phyloP scores from a whole-genome alignment of 2,329 filamentous ascomycete genomes.

The Ceratocystis ficicola region DNA sequence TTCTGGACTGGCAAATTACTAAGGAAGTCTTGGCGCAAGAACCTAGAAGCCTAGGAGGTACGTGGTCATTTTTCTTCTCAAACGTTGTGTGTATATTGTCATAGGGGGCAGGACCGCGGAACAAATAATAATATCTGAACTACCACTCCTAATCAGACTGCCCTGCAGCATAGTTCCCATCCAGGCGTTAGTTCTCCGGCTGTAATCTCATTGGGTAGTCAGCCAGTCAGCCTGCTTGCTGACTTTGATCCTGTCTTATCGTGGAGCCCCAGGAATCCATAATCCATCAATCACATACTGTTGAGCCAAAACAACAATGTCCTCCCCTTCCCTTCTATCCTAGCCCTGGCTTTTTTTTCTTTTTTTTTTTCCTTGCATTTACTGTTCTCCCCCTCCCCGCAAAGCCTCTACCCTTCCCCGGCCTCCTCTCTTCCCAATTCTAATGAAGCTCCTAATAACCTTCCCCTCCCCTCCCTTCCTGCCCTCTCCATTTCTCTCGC shows the following conservation, averaged over 20 bases:
- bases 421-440: neutral
- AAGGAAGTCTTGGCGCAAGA: neutral
- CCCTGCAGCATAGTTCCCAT: too few species aligned
- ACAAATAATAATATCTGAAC: too few species aligned
- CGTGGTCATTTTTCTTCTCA: neutral
- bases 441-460: constrained; percentile 3
- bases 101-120: too few species aligned
- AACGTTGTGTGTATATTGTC: neutral
- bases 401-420: neutral
- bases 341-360: neutral
- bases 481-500: neutral
- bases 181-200: neutral
- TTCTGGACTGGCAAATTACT: neutral
- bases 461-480: neutral
- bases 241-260: too few species aligned
- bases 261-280: neutral
- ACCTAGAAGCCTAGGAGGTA: neutral
- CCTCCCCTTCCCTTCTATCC: neutral
- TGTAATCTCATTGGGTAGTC: neutral
- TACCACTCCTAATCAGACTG: too few species aligned
- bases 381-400: too few species aligned
- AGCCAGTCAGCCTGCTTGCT: neutral
- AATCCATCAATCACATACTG: neutral
- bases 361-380: too few species aligned
- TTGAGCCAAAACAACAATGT: too few species aligned